phyloP scores from a whole-genome alignment of 352 stramenopile genomes.

The Phytophthora aleatoria region DNA sequence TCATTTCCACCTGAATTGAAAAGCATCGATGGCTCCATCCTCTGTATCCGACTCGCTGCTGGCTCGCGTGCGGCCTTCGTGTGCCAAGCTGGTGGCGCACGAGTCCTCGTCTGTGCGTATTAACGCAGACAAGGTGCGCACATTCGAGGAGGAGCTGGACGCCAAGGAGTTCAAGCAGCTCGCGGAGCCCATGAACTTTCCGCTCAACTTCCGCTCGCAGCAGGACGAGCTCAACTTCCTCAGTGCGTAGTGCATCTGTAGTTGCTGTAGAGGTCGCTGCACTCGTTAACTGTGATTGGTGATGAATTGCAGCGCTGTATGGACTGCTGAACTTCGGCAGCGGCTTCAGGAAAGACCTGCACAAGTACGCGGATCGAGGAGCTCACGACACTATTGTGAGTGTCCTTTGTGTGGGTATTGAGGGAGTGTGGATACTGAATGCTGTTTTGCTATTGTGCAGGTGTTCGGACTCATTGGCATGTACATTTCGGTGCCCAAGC shows the following conservation, averaged over 20 bases:
- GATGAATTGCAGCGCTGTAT: slow-evolving; percentile 52
- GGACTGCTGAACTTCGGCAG: slow-evolving; percentile 82
- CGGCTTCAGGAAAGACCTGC: slow-evolving; percentile 77
- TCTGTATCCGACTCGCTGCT: slow-evolving; percentile 34
- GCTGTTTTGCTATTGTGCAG: slow-evolving; percentile 29
- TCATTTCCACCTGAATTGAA: slow-evolving; percentile 14
- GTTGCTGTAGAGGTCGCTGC: not conserved
- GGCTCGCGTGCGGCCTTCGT: slow-evolving; percentile 59
- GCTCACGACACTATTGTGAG: slow-evolving; percentile 79
- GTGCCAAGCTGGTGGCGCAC: slow-evolving; percentile 49
- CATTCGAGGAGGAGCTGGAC: slow-evolving; percentile 62
- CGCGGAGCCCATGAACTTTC: slow-evolving; percentile 58
- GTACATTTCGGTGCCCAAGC: slow-evolving; percentile 79
- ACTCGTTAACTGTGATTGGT: not conserved
- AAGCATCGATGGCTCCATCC: slow-evolving; percentile 37
- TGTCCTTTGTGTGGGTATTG: slow-evolving; percentile 2
- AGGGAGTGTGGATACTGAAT: not conserved
- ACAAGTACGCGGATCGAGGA: slow-evolving; percentile 71
- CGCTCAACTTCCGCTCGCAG: slow-evolving; percentile 74
- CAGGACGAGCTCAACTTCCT: slow-evolving; percentile 83
- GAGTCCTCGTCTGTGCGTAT: slow-evolving; percentile 54
- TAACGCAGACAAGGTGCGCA: slow-evolving; percentile 47
- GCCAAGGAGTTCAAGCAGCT: slow-evolving; percentile 54
- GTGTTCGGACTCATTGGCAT: slow-evolving; percentile 85
- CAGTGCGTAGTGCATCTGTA: slow-evolving; percentile 37